Base-by-base conservation (phyloP, 441 rosid species). In the Gossypium schwendimanii region DNA sequence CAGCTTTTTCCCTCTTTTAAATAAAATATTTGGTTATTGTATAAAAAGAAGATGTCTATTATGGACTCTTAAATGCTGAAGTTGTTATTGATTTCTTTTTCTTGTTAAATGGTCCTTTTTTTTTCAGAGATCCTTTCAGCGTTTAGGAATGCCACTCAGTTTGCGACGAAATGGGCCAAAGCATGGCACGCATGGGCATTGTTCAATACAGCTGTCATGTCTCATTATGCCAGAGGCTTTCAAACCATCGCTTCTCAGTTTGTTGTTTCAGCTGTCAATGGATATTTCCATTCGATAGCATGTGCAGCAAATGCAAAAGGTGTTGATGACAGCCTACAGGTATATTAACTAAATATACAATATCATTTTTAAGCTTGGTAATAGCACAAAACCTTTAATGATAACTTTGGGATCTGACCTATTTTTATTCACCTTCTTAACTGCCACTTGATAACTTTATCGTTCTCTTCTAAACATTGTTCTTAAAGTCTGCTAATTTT, bases 131-230 rank as follows among this genome's bases (percentile, higher is more conserved):
- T 92, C 70, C 96, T 85, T 78, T 77, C 80, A 49, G 87, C 99
- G 10, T 92, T 92, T 78, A 72, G 86, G 81, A 90, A 83, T 70
- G 96, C 98, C 72, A 94, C 99, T 45, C 86, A 83, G 23, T 96
- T 76, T 79, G 98, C 97, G 26, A 73, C 90, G 64, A 87, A 92
- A 81, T 94, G 99, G 99, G 89, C 88, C 53, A 96, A 91, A 81
- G 98, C 98, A 86, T 96, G 99, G 99, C 99, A 96, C 71, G 83
- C 81, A 44, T 96, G 98, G 99, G 99, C 99, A 57, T 83, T 96
- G 83, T 96, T 96, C 83, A 96, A 94, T 80, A 94, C 99, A 9
- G 97, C 95, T 49, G 99, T 91, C 64, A 96, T 96, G 98, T 94
- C 99, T 60, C 96, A 94, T 82, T 96, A 94, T 75, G 89, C 94